Evolutionary conservation across 2,329 filamentous ascomycete genomes (phyloP).

Genomic region (Aspergillus sp.): DNA sequence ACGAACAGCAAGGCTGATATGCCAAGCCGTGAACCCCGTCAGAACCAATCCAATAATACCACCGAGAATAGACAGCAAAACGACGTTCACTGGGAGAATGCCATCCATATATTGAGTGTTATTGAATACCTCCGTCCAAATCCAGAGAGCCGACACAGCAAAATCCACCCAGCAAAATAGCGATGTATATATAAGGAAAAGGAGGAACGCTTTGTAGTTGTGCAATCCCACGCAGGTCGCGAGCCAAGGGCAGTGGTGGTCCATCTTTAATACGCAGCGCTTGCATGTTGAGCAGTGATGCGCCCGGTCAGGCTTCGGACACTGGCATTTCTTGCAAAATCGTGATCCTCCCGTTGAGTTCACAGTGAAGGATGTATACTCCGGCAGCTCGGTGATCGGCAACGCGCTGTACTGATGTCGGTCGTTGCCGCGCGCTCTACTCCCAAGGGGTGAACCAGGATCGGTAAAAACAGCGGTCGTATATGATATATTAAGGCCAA

Average conservation of each 20-base stretch:
- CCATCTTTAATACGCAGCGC: conserved; percentile 97
- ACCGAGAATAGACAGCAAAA: conserved; percentile 80
- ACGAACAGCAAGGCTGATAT: conserved; percentile 74
- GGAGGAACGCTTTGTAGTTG: conserved; percentile 93
- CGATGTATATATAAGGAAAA: conserved; percentile 88
- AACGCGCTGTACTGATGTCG: conserved; percentile 68
- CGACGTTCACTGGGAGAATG: conserved; percentile 84
- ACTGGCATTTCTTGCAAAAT: conserved; percentile 97
- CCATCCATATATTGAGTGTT: conserved; percentile 71
- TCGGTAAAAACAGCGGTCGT: conserved; percentile 90
- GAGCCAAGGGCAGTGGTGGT: conserved; percentile 98
- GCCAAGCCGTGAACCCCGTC: conserved; percentile 87
- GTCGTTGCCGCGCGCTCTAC: conserved; percentile 24
- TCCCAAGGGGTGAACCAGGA: conserved; percentile 66
- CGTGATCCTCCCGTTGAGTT: conserved; percentile 84
- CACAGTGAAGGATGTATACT: conserved; percentile 78
- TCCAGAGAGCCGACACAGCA: conserved; percentile 74
- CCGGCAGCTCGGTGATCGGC: conserved; percentile 67
- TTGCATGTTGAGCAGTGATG: conserved; percentile 97
- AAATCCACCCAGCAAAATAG: conserved; percentile 83
- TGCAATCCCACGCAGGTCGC: conserved; percentile 90
- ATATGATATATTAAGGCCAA: conserved; percentile 83
- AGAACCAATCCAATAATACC: conserved; percentile 91
- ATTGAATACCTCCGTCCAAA: conserved; percentile 77
- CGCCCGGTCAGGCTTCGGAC: conserved; percentile 88